Evolutionary conservation across 257 asterid genomes (phyloP), one percentile per base, ranked within the genome.

Genomic region (Voacanga thouarsii): DNA sequence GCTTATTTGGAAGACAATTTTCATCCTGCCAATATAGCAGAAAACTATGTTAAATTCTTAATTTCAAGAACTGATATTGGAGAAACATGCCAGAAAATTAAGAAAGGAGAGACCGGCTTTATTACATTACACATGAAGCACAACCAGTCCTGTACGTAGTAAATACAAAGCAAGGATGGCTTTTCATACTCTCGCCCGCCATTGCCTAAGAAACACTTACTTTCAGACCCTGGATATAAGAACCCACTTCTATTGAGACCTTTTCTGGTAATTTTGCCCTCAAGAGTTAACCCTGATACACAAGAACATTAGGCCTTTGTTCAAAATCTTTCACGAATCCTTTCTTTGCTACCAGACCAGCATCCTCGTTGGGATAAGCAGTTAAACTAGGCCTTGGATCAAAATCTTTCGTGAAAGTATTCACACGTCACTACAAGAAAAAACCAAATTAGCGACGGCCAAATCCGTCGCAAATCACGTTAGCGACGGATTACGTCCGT

Each of bases 301-400:
- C 26, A 21, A 28, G 37, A 33, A 39, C 11, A 39, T 65, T 65
- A 3, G 71, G 71, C 19, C 24, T 33, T 2, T 47, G 47, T 18
- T 65, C 45, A 21, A 65, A 65, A 14, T 33, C 47, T 15, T 65
- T 65, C 8, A 15, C 6, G 47, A 44, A 44, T 4, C 4, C 47
- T 18, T 28, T 63, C 41, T 63, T 16, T 5, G 15, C 47, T 44
- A 1, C 9, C 47, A 44, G 3, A 10, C 12, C 41, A 24, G 3
- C 69, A 15, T n/a, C 18, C 2, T 37, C 44, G 30, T 57, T 9
- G 1, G n/a, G 30, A 16, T 79, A 79, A 6, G 15, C 23, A 9
- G 45, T 3, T 7, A 21, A 0, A 30, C 18, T 64, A 10, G 82
- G 82, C 14, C 79, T 61, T 12, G 79, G 82, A 4, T 79, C 79